Conservation (phyloP, 78 protist genomes). For the Mantamonas sphyraenae region DNA sequence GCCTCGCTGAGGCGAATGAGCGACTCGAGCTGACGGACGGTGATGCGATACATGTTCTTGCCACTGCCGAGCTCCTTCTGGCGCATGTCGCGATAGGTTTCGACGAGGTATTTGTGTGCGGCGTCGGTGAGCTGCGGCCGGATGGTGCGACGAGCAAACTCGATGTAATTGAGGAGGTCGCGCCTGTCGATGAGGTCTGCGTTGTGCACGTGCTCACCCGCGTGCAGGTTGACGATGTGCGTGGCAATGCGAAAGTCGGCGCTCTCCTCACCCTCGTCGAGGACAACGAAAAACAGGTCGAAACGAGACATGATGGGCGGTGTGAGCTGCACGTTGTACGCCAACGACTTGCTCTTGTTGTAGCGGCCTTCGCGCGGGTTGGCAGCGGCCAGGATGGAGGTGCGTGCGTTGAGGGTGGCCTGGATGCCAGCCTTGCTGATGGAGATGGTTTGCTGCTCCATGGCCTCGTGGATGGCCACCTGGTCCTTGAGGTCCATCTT, state of each 20-base stretch:
- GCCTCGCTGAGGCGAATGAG: conserved; percentile 91
- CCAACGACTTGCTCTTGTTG: conserved; percentile 31
- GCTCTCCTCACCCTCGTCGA: conserved; percentile 81
- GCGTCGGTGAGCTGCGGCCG: conserved; percentile 48
- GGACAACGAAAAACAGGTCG: conserved; percentile 94
- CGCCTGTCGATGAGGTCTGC: too few relatives aligned
- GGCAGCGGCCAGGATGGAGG: conserved; percentile 94
- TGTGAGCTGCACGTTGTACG: conserved; percentile 80
- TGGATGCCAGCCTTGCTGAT: conserved; percentile 99
- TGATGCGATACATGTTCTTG: conserved; percentile 66
- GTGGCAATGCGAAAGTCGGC: conserved; percentile 84
- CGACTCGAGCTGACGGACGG: conserved; percentile 97
- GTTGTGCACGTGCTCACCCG: too few relatives aligned
- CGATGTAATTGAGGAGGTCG: too few relatives aligned
- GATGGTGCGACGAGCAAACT: conserved; percentile 61
- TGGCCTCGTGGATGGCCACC: conserved; percentile 98
- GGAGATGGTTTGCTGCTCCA: conserved; percentile 99
- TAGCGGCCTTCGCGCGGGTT: conserved; percentile 89
- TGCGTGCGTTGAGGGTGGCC: conserved; percentile 93
- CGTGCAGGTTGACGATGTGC: conserved; percentile 86
- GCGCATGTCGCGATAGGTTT: conserved; percentile 7
- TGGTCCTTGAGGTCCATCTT: conserved; percentile 93
- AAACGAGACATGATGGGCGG: conserved; percentile 98
- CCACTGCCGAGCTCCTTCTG: conserved; percentile 21
- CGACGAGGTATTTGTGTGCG: not conserved